Evolutionary conservation across 345 rosid genomes (phyloP).

Genomic region (Raphanus sativus): DNA sequence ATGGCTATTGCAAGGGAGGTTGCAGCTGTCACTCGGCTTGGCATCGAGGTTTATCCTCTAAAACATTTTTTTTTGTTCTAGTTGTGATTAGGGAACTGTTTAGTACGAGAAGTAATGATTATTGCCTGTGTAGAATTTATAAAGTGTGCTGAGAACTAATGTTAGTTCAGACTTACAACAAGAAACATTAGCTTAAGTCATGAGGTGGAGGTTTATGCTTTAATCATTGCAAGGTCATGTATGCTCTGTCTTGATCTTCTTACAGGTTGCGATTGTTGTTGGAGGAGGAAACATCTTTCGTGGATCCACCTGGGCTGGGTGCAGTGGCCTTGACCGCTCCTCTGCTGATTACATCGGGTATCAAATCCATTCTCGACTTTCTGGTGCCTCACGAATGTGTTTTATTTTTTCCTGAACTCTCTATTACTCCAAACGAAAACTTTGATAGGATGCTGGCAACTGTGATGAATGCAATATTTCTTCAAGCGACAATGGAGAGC

Average conservation of each 20-base stretch:
- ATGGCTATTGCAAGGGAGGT: constrained; percentile 97
- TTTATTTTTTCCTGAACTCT: not conserved
- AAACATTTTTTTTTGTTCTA: not conserved
- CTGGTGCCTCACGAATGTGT: not conserved
- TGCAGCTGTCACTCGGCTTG: constrained; percentile 83
- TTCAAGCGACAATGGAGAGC: constrained; percentile 97
- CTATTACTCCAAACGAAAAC: not conserved
- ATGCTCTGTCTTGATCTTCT: constrained; percentile 8
- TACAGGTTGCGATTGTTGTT: constrained; percentile 91
- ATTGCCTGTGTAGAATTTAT: not conserved
- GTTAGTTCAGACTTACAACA: not conserved
- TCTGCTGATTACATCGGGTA: constrained; percentile 98
- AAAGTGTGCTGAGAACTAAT: not conserved
- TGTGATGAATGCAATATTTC: constrained; percentile 94
- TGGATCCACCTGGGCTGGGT: constrained; percentile 89
- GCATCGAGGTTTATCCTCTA: constrained; percentile 63
- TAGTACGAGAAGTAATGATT: no score
- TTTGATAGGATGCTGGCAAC: constrained; percentile 87
- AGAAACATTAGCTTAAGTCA: not conserved
- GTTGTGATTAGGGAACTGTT: not conserved
- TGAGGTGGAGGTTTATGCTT: not conserved
- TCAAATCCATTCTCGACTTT: not conserved
- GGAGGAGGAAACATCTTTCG: constrained; percentile 97
- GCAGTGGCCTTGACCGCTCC: constrained; percentile 96
- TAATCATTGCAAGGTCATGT: not conserved